Percentiles rank a stretch among this genome's conserved stretches.
phyloP scores from a whole-genome alignment of 768 basidiomycete species.

The Suillus cothurnatus region DNA sequence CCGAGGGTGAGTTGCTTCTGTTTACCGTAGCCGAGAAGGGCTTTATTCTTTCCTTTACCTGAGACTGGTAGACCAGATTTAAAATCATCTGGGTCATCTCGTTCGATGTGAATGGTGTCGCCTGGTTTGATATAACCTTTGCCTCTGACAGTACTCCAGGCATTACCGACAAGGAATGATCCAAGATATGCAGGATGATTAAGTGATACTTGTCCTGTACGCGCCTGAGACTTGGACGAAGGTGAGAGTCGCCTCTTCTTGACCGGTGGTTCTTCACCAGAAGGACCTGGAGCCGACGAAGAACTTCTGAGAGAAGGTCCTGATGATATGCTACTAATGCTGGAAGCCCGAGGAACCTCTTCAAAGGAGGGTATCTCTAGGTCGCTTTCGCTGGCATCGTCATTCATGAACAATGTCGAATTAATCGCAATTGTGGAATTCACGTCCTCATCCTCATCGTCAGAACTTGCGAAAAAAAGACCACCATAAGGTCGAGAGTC shows the following conservation, averaged over 20 bases:
- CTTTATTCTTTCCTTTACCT: slow-evolving; percentile 40
- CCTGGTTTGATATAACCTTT: slow-evolving; percentile 66
- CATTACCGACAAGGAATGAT: slow-evolving; percentile 67
- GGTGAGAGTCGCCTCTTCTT: slow-evolving; percentile 54
- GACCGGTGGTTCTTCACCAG: slow-evolving; percentile 35
- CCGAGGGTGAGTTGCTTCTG: slow-evolving; percentile 70
- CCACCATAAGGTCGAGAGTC: slow-evolving; percentile 13
- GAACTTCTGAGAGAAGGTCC: slow-evolving; percentile 22
- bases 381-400: slow-evolving; percentile 34
- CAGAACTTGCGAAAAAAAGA: slow-evolving; percentile 63
- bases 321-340: slow-evolving; percentile 43
- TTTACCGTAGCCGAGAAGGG: slow-evolving; percentile 26
- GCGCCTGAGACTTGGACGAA: slow-evolving; percentile 12
- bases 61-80: slow-evolving; percentile 24
- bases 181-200: slow-evolving; percentile 53
- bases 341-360: slow-evolving; percentile 41
- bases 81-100: slow-evolving; percentile 48
- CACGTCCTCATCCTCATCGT: slow-evolving; percentile 43
- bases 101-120: slow-evolving; percentile 61
- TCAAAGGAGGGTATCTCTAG: slow-evolving; percentile 36
- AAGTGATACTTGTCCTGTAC: background rate
- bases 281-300: slow-evolving; percentile 26
- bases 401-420: slow-evolving; percentile 40
- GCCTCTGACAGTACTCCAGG: slow-evolving; percentile 79
- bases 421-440: slow-evolving; percentile 21